Base-by-base conservation (phyloP, 345 rosid genomes). In the Leavenworthia alabamica region DNA sequence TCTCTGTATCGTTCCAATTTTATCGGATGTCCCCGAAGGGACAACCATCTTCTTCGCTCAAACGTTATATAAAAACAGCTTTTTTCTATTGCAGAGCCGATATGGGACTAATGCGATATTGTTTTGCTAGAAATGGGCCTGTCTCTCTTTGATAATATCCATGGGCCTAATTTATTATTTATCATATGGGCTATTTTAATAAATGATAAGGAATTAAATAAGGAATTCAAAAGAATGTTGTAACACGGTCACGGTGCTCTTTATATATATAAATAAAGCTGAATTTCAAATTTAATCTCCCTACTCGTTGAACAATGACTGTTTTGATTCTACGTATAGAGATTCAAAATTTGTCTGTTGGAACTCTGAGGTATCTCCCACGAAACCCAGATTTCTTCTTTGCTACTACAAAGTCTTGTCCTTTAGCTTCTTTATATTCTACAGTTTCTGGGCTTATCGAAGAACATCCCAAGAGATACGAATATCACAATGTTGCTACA, bases 401-500 rank as follows among this genome's bases (percentile, higher is more conserved):
- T 17, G 15, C 49, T 20, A 0, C 5, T 26, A 14, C 11, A 43
- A 61, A 60, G 28, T 20, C 28, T 55, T 63, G 27, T 42, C 0
- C 50, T 27, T 35, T 35, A 19, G 28, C 56, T 13, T 58, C 65
- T 13, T 32, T 42, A 4, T 56, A 41, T 28, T 64, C 65, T 3
- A 56, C 70, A 32, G 8, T 64, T 11, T 40, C 75, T 43, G 26
- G 2, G 7, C 2, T n/a, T 41, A 41, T 48, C 53, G 55, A 64
- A 48, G 60, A 64, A 50, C 19, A 41, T 0, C 14, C 33, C 2
- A 42, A 41, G 35, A 57, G 49, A 57, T 64, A 50, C 61, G 66
- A 64, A 33, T 35, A 32, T 43, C 61, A 71, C 49, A 60, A 55
- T 70, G 67, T 77, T 31, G 64, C 77, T 51, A 50, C 80, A 22